Evolutionary conservation across 2,329 filamentous ascomycete species (phyloP).

Genomic region (Fusarium subglutinans): DNA sequence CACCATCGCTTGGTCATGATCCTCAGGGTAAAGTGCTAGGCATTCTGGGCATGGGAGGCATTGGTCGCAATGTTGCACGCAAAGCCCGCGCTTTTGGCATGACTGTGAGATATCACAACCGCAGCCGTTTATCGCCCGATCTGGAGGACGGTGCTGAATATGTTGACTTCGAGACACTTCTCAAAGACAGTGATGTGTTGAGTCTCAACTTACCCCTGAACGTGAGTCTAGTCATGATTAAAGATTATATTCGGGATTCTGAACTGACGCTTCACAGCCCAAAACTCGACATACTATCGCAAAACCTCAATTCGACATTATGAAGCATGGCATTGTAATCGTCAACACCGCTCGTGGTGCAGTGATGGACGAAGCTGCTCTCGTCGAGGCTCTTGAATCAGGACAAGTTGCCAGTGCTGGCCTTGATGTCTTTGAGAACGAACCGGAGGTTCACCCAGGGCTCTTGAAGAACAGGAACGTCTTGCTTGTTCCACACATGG

Average conservation of each 20-base stretch:
- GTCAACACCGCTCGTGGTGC: constrained; percentile 86
- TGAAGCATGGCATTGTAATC: constrained; percentile 81
- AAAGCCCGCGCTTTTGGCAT: constrained; percentile 82
- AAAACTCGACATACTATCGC: constrained; percentile 81
- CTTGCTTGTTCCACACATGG: constrained; percentile 85
- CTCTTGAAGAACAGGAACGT: constrained; percentile 76
- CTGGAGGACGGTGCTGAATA: constrained; percentile 69
- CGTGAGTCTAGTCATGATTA: constrained; percentile 58
- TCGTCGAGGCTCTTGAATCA: constrained; percentile 75
- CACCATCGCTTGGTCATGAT: constrained; percentile 74
- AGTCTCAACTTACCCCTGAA: constrained; percentile 85
- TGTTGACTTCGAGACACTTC: constrained; percentile 77
- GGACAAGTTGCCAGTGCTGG: constrained; percentile 77
- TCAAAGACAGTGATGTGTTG: constrained; percentile 76
- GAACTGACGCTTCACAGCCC: constrained; percentile 46
- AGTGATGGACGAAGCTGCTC: constrained; percentile 82
- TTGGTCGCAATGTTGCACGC: constrained; percentile 78
- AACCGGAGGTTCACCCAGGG: constrained; percentile 79
- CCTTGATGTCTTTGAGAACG: constrained; percentile 84
- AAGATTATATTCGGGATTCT: neutral
- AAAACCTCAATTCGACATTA: constrained; percentile 73
- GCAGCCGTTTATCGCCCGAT: constrained; percentile 66
- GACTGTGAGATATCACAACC: constrained; percentile 79
- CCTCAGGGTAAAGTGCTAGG: constrained; percentile 82
- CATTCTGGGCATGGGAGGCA: constrained; percentile 87